Percentiles rank a stretch among this genome's conserved stretches.
Conservation (phyloP, 2,329 filamentous ascomycete genomes). For the Penicillium olsonii region DNA sequence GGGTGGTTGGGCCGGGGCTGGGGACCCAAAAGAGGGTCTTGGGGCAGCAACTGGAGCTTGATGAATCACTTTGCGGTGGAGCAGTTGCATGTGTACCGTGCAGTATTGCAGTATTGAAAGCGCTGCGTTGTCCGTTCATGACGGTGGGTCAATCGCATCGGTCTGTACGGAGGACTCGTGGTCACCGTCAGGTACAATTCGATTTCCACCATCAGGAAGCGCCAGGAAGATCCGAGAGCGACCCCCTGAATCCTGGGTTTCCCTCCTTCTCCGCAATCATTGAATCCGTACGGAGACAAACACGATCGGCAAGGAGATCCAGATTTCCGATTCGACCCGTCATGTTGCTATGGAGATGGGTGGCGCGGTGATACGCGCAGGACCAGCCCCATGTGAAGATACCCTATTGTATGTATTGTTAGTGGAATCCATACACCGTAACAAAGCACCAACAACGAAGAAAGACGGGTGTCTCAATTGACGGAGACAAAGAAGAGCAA, state of each 20-base stretch:
- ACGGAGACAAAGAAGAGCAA: not conserved
- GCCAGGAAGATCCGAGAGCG: not conserved
- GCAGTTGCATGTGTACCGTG: not conserved
- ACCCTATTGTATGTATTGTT: not conserved
- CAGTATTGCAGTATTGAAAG: not conserved
- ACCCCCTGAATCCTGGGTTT: not conserved
- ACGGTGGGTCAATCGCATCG: not conserved
- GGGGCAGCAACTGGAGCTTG: constrained; percentile 9
- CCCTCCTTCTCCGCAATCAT: constrained; percentile 5
- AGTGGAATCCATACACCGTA: not conserved
- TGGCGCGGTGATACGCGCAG: constrained; percentile 10
- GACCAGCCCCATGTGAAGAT: constrained; percentile 17
- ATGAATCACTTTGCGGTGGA: constrained; percentile 10
- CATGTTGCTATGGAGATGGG: constrained; percentile 17
- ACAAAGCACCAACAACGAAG: not conserved
- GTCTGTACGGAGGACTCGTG: too few relatives aligned
- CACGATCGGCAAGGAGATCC: constrained; percentile 12
- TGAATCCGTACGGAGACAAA: constrained; percentile 6
- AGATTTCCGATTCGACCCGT: constrained; percentile 22
- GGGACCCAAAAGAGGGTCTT: constrained; percentile 7
- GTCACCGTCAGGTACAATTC: too few relatives aligned
- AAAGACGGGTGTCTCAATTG: not conserved
- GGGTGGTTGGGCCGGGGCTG: constrained; percentile 13
- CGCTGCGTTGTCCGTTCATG: not conserved
- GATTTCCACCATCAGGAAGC: too few relatives aligned